Evolutionary conservation across 2,329 filamentous ascomycete species (phyloP).

Genomic region (Aspergillus phoenicis): DNA sequence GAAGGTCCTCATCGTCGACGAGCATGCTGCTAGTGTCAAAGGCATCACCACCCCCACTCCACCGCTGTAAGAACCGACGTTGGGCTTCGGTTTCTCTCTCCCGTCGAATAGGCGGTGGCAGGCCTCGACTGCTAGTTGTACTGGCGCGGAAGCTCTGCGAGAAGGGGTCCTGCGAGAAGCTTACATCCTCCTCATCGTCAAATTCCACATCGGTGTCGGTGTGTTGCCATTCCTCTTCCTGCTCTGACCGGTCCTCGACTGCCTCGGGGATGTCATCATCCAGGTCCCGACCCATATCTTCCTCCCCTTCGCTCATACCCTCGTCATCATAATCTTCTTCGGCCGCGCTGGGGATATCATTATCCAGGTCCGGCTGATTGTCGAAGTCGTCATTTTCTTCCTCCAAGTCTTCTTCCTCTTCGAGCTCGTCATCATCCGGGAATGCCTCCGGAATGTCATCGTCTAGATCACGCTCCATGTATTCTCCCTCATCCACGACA

Average conservation of each 20-base stretch:
- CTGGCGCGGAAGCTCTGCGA: slow-evolving; percentile 35
- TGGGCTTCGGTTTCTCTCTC: slow-evolving; percentile 44
- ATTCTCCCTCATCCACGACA: slow-evolving; percentile 54
- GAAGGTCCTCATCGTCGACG: slow-evolving; percentile 38
- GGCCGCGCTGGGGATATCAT: slow-evolving; percentile 63
- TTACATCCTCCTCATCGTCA: slow-evolving; percentile 45
- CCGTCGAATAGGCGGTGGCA: slow-evolving; percentile 30
- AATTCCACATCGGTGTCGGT: slow-evolving; percentile 73
- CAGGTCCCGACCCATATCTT: slow-evolving; percentile 67
- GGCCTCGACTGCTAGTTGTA: slow-evolving; percentile 36
- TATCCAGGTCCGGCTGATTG: slow-evolving; percentile 54
- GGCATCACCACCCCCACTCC: slow-evolving; percentile 42
- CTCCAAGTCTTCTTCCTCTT: slow-evolving; percentile 44
- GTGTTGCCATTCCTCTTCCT: slow-evolving; percentile 70
- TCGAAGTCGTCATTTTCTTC: slow-evolving; percentile 47
- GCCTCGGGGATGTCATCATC: slow-evolving; percentile 70
- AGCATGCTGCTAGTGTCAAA: slow-evolving; percentile 40
- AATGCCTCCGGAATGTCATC: slow-evolving; percentile 71
- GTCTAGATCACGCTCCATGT: slow-evolving; percentile 65
- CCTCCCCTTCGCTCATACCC: slow-evolving; percentile 53
- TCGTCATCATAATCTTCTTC: slow-evolving; percentile 36
- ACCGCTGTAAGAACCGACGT: slow-evolving; percentile 41
- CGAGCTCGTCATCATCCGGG: slow-evolving; percentile 45
- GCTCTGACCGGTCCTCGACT: slow-evolving; percentile 46
- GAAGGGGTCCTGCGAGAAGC: slow-evolving; percentile 29